Evolutionary conservation across 176 grass and related monocot species (phyloP), one percentile per base, ranked within the genome.

Genomic region (Cenchrus americanus): DNA sequence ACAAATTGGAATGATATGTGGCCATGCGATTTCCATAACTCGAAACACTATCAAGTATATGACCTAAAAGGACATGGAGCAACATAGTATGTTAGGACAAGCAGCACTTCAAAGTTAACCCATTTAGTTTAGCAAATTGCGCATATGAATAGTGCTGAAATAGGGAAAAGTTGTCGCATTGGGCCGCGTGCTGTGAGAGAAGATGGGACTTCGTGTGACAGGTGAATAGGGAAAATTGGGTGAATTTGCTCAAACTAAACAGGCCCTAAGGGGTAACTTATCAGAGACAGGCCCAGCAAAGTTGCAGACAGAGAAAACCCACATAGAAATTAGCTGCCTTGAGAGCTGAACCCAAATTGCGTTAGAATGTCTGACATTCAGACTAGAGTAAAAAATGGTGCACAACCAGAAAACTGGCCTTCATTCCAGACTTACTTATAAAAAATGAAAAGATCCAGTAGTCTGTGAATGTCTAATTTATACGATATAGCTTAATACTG

Each of bases 1-100:
- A 43, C 46, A 60, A 18, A 72, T 68, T 72, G 21, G n/a, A 57
- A 83, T 61, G 53, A 72, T 72, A 72, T 59, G 22, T 68, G 48
- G 19, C 9, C 17, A 79, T 83, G 37, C 6, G 23, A 78, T 57
- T 55, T 51, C 15, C 43, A 1, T 34, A 77, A 85, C 21, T 46
- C n/a, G 17, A 13, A 77, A 67, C 19, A 66, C 27, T 30, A 84
- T 15, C 64, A 47, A 54, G 34, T 37, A 37, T 37, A 37, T 37
- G 34, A 37, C 34, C 37, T 12, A 69, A 27, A 61, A 32, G 23
- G 55, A 14, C 54, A 77, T 85, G 63, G 27, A 85, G 26, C 11
- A 85, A n/a, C 30, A 24, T 41, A 43, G 66, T 19, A 76, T 41
- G 26, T 10, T 63, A 50, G 44, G 23, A 67, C 27, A 5, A 59